phyloP scores from a whole-genome alignment of 2,329 filamentous ascomycete species.

The Trichoderma simmonsii region DNA sequence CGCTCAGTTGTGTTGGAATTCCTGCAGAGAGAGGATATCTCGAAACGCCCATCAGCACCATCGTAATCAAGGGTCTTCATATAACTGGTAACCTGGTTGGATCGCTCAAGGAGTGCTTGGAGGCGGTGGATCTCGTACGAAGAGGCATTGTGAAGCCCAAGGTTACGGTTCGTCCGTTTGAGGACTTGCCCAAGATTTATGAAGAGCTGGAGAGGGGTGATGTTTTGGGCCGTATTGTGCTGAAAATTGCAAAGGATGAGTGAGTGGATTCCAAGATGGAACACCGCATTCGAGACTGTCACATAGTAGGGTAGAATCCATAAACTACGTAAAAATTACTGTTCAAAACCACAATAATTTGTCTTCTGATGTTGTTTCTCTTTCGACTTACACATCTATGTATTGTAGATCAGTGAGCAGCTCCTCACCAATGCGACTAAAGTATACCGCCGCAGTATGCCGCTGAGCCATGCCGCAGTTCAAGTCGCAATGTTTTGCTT shows the following conservation, averaged over 20 bases:
- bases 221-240: constrained; percentile 19
- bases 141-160: constrained; percentile 21
- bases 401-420: not conserved
- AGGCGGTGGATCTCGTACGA: constrained; percentile 21
- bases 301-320: not conserved
- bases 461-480: not conserved
- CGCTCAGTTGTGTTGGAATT: constrained; percentile 21
- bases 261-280: not conserved
- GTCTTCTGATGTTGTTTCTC: not conserved
- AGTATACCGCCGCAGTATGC: not conserved
- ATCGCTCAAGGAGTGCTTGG: constrained; percentile 23
- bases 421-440: not conserved
- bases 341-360: not conserved
- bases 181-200: constrained; percentile 20
- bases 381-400: not conserved
- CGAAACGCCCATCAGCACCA: constrained; percentile 21
- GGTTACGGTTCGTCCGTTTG: constrained; percentile 18
- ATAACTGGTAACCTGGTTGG: constrained; percentile 22
- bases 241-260: constrained; percentile 23
- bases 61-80: constrained; percentile 20
- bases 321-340: not conserved
- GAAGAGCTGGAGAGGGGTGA: constrained; percentile 20
- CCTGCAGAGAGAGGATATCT: constrained; percentile 19
- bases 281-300: too few relatives aligned
- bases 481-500: not conserved